Conservation (phyloP, 2,329 filamentous ascomycete species). For the Thermothelomyces thermophilus region DNA sequence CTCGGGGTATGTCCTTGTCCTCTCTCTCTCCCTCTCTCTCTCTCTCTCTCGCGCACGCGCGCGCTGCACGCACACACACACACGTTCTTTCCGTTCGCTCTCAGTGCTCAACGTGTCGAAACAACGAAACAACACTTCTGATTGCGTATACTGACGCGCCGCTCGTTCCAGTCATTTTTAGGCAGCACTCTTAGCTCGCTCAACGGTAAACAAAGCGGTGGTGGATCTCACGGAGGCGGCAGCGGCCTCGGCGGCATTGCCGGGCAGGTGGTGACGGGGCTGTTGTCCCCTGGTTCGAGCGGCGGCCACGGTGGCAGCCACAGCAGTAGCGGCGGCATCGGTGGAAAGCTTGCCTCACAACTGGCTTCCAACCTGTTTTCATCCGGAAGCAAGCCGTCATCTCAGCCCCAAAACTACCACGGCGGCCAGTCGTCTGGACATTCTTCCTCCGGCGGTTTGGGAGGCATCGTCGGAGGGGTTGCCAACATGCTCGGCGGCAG, state of each 20-base stretch:
- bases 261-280: slow-evolving; percentile 40
- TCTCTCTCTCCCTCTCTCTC: not conserved
- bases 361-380: slow-evolving; percentile 51
- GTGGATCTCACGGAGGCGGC: slow-evolving; percentile 27
- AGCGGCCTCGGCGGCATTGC: slow-evolving; percentile 35
- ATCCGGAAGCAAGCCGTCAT: slow-evolving; percentile 39
- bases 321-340: slow-evolving; percentile 30
- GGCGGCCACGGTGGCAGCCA: slow-evolving; percentile 21
- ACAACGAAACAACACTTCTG: not conserved
- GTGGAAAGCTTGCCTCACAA: slow-evolving; percentile 51
- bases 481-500: slow-evolving; percentile 47
- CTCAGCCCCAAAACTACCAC: slow-evolving; percentile 42
- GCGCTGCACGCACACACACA: too few relatives aligned
- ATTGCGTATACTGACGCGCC: not conserved
- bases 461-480: slow-evolving; percentile 51
- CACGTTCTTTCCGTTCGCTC: not conserved
- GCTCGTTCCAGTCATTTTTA: slow-evolving; percentile 36
- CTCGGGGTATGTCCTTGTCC: slow-evolving; percentile 50
- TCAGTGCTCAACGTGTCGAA: too few relatives aligned
- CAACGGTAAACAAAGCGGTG: slow-evolving; percentile 34
- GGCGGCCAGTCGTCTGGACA: slow-evolving; percentile 38
- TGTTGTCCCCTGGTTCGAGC: slow-evolving; percentile 26
- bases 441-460: slow-evolving; percentile 42
- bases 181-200: slow-evolving; percentile 50
- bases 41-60: too few relatives aligned